Evolutionary conservation across 2,329 filamentous ascomycete genomes (phyloP), one percentile per base, ranked within the genome.

Genomic region (Xylogone sp.): DNA sequence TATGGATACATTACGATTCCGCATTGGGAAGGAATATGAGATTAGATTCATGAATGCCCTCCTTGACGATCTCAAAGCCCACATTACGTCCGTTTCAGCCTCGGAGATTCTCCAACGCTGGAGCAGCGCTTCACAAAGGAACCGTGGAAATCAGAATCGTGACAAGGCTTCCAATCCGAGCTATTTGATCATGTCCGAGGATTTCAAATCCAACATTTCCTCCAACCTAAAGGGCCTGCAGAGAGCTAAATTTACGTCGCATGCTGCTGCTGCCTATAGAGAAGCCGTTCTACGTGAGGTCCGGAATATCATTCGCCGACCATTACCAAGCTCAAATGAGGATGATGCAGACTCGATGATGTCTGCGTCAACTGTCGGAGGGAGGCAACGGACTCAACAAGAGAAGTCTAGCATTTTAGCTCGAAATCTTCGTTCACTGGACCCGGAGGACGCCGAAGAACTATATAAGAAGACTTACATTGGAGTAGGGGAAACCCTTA

Each of bases 341-440:
- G 93, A 97, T 59, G 94, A 99, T 65, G 89, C 87, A 55, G 90
- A 94, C 66, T 96, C 91, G 0, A 87, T 93, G 73, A 85, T 93
- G 70, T 92, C 92, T 1, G 79, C 85, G 1, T 95, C 92, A 2
- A 97, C 93, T 1, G 75, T 83, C 49, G 80, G 83, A 42, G 86
- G 85, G 22, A 81, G 81, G 53, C 81, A 84, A 56, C 73, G 86
- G 42, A 88, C 83, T 18, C 88, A 90, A 60, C 89, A 96, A 63
- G 92, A 97, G 59, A 97, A 94, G 65, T 96, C 92, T 0, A 84
- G 88, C 0, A 88, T 91, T 43, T 75, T 97, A 24, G 92, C 94
- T 5, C 83, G 92, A 10, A 97, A 97, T 60, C 73, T 99, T 22
- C 84, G 93, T 18, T 84, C 89, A 0, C 74, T 99, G 53, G 91